These are phyloP conservation scores for Rachicladosporium sp. DNA, from an alignment of 2,329 filamentous ascomycete genomes.

Conservation along the genomic window DNA sequence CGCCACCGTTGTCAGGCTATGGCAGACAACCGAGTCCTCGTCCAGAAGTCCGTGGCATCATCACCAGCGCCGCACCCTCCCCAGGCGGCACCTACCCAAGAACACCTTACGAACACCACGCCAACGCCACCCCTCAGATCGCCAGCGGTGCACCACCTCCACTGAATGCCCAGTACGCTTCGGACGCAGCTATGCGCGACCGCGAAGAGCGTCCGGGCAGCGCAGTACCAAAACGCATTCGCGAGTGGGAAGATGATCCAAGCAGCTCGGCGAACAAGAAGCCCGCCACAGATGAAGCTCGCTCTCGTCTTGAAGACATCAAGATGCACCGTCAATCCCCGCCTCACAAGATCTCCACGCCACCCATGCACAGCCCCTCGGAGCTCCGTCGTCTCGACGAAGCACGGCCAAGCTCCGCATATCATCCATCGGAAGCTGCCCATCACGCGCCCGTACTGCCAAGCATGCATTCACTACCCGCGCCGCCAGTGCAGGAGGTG, in stretches of 20 bases:
- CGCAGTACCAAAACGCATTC: conserved; percentile 65
- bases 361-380: conserved; percentile 70
- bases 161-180: conserved; percentile 42
- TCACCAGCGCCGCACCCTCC: conserved; percentile 67
- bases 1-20: conserved; percentile 45
- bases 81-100: conserved; percentile 77
- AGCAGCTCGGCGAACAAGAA: conserved; percentile 52
- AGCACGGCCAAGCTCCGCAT: conserved; percentile 53
- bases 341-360: conserved; percentile 38
- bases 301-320: conserved; percentile 75
- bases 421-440: conserved; percentile 85
- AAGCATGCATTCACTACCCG: conserved; percentile 32
- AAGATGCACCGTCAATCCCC: conserved; percentile 54
- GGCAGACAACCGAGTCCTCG: conserved; percentile 45
- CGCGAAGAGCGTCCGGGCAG: conserved; percentile 66
- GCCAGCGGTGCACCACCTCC: conserved; percentile 58
- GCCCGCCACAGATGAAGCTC: conserved; percentile 74
- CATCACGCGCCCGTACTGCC: conserved; percentile 61
- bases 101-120: conserved; percentile 66
- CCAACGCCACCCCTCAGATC: conserved; percentile 50
- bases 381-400: conserved; percentile 49
- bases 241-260: conserved; percentile 81
- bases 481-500: conserved; percentile 23
- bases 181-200: conserved; percentile 55
- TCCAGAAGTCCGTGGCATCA: conserved; percentile 70